Conservation (phyloP, 140 eudicot species). For the Senecio squalidus region DNA sequence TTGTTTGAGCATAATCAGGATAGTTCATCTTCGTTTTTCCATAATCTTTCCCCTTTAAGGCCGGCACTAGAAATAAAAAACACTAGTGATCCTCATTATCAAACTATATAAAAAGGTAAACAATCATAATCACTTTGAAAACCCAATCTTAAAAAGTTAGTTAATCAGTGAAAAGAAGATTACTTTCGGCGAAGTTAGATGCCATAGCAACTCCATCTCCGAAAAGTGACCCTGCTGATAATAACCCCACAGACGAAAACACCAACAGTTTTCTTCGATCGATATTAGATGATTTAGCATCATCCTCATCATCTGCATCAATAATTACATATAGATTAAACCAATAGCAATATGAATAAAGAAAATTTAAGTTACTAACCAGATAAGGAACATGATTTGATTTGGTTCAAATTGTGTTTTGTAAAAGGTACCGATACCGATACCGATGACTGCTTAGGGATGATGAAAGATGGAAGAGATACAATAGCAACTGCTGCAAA, state of each 20-base stretch:
- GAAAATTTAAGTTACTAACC: slow-evolving; percentile 20
- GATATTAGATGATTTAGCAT: slow-evolving; percentile 18
- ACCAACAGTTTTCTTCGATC: slow-evolving; percentile 52
- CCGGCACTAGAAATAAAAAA: slow-evolving; percentile 72
- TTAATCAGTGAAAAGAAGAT: slow-evolving; percentile 18
- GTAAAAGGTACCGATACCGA: slow-evolving; percentile 1
- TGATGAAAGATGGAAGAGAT: slow-evolving; percentile 21
- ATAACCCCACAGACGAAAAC: slow-evolving; percentile 48
- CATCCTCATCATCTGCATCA: slow-evolving; percentile 30
- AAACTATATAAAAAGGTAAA: too few relatives aligned
- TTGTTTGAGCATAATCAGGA: slow-evolving; percentile 84
- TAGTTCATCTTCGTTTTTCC: slow-evolving; percentile 97
- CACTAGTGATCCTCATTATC: neutral
- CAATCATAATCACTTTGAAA: neutral
- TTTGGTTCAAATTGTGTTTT: neutral
- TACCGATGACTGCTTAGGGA: slow-evolving; percentile 18
- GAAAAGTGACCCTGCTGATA: slow-evolving; percentile 32
- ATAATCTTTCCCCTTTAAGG: slow-evolving; percentile 92
- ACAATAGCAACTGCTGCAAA: slow-evolving; percentile 38
- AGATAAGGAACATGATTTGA: slow-evolving; percentile 26
- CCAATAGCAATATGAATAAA: neutral
- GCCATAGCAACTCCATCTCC: slow-evolving; percentile 46
- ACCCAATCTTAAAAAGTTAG: too few relatives aligned
- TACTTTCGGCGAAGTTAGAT: slow-evolving; percentile 73
- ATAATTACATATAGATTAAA: neutral